Evolutionary conservation across 345 rosid genomes (phyloP).

Genomic region (Citrus sp.): DNA sequence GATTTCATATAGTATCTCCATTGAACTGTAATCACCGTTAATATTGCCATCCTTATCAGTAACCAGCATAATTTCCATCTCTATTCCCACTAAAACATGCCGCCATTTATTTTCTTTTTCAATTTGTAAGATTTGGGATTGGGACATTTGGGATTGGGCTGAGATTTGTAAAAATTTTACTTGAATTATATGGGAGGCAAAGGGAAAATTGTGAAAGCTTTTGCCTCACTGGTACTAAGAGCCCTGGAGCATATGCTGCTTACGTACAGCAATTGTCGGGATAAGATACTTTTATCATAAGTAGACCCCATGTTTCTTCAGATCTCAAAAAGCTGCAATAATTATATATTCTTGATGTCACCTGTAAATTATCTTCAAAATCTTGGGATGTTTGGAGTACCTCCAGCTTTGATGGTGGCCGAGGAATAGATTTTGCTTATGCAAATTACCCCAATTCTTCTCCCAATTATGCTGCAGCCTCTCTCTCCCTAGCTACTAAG

Average conservation of each 20-base stretch:
- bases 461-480: too few species aligned
- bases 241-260: not conserved
- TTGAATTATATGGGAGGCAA: not conserved
- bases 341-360: not conserved
- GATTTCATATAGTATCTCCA: not conserved
- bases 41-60: not conserved
- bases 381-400: not conserved
- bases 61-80: not conserved
- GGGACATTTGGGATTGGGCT: not conserved
- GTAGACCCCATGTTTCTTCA: not conserved
- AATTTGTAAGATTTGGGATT: not conserved
- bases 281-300: not conserved
- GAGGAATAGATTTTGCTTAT: not conserved
- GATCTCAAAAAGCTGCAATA: not conserved
- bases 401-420: not conserved
- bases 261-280: not conserved
- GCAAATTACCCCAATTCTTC: too few species aligned
- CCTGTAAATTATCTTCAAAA: not conserved
- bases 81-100: not conserved
- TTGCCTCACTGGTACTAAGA: not conserved
- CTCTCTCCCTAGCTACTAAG: too few species aligned
- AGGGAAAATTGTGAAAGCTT: not conserved
- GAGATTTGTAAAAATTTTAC: not conserved
- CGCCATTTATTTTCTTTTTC: not conserved
- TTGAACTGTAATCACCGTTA: not conserved